These are phyloP conservation scores for Penicillium flavigenum DNA, from an alignment of 495 filamentous ascomycete species.

Conservation along the genomic window DNA sequence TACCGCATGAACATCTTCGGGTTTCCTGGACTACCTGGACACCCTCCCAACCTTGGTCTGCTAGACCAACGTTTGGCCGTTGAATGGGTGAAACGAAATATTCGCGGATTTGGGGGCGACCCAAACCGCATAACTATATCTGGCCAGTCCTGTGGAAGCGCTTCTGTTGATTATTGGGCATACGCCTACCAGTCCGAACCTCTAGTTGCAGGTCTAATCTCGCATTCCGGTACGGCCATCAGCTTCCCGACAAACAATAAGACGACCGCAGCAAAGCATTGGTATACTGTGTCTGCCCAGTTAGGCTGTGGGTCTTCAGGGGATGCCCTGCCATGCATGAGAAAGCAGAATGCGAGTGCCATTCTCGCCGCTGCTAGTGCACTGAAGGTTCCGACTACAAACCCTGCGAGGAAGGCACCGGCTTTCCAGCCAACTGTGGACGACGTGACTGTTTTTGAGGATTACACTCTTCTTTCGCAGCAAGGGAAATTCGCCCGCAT, in stretches of 20 bases:
- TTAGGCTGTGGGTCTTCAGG: conserved; percentile 38
- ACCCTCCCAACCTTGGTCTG: conserved; percentile 39
- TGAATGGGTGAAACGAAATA: conserved; percentile 63
- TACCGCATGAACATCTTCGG: conserved; percentile 54
- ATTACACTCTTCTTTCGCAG: conserved; percentile 40
- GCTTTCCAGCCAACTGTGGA: conserved; percentile 51
- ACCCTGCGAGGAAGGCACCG: conserved; percentile 29
- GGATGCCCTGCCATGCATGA: conserved; percentile 47
- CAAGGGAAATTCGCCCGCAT: conserved; percentile 36
- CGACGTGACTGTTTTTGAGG: conserved; percentile 44
- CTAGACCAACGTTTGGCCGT: conserved; percentile 47
- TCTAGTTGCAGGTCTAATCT: conserved; percentile 47
- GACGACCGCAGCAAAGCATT: conserved; percentile 26
- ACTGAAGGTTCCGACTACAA: conserved; percentile 25
- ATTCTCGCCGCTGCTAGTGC: conserved; percentile 32
- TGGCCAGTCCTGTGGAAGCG: conserved; percentile 51
- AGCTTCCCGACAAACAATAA: conserved; percentile 40
- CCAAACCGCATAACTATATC: conserved; percentile 54
- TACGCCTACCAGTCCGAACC: conserved; percentile 47
- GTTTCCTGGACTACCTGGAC: conserved; percentile 45
- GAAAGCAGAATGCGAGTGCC: conserved; percentile 28
- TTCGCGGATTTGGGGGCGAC: conserved; percentile 52
- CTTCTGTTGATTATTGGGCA: conserved; percentile 52
- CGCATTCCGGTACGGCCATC: conserved; percentile 53
- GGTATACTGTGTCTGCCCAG: conserved; percentile 38